Conservation (phyloP, 805 yeast species). For the Metschnikowia rubicola region DNA sequence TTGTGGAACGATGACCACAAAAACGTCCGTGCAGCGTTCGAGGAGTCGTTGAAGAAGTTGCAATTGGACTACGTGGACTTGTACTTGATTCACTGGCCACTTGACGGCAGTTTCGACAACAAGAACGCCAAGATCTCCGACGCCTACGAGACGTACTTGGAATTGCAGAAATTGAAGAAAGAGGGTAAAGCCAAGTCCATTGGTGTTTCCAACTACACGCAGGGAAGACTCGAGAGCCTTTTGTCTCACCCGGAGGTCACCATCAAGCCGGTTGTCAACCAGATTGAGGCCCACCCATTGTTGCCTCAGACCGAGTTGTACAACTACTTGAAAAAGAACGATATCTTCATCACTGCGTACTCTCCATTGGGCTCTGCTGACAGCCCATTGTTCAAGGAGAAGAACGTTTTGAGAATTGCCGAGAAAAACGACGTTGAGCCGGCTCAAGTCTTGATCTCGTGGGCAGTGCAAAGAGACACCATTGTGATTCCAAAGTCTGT, state of each 20-base stretch:
- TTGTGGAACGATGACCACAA: slow-evolving; percentile 59
- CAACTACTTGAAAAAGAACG: slow-evolving; percentile 33
- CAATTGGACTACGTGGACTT: slow-evolving; percentile 67
- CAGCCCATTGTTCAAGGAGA: slow-evolving; percentile 55
- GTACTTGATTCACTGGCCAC: slow-evolving; percentile 60
- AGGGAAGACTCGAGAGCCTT: slow-evolving; percentile 19
- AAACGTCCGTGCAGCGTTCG: slow-evolving; percentile 52
- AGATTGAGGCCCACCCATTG: slow-evolving; percentile 40
- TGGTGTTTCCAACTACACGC: slow-evolving; percentile 51
- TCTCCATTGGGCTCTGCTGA: slow-evolving; percentile 65
- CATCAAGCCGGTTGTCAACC: slow-evolving; percentile 50
- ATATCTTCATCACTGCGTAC: slow-evolving; percentile 48
- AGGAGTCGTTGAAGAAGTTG: slow-evolving; percentile 56
- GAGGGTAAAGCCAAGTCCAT: slow-evolving; percentile 49
- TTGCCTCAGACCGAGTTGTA: slow-evolving; percentile 40
- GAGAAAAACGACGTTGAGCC: slow-evolving; percentile 32
- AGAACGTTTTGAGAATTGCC: slow-evolving; percentile 26
- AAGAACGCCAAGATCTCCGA: slow-evolving; percentile 26
- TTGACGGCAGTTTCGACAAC: slow-evolving; percentile 28
- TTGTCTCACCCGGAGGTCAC: slow-evolving; percentile 16
- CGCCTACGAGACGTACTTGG: slow-evolving; percentile 34
- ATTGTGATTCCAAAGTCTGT: slow-evolving; percentile 37
- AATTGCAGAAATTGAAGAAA: slow-evolving; percentile 51
- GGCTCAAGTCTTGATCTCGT: slow-evolving; percentile 53
- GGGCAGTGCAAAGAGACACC: slow-evolving; percentile 57